Evolutionary conservation across 2,329 filamentous ascomycete species (phyloP).

Genomic region (Diaporthe ilicicola): DNA sequence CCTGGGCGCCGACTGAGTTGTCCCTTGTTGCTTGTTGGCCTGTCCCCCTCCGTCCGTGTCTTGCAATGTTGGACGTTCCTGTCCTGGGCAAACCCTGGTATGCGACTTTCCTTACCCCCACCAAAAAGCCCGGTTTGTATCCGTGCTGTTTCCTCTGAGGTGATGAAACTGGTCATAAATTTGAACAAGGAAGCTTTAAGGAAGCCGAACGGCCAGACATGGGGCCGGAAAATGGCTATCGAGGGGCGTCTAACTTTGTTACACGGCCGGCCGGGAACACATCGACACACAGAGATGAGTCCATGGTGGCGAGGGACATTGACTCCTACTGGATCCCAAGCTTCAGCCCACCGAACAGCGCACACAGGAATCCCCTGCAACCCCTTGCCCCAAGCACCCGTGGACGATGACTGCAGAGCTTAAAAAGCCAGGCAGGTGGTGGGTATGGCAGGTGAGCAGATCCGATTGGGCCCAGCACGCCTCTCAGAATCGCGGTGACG

Average conservation of each 20-base stretch:
- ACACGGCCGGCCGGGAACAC: neutral
- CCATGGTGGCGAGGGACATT: conserved; percentile 16
- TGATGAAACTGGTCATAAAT: neutral
- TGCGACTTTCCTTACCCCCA: neutral
- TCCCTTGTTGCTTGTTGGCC: neutral
- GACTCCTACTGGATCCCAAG: neutral
- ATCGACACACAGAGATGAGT: neutral
- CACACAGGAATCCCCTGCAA: neutral
- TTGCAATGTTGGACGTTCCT: neutral
- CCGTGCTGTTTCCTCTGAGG: neutral
- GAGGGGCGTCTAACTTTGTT: neutral
- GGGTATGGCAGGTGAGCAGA: neutral
- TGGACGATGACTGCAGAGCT: conserved; percentile 5
- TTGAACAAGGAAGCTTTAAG: no score
- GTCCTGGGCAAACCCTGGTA: no score
- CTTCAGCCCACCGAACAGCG: neutral
- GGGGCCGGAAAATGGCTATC: neutral
- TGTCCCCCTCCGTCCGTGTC: neutral
- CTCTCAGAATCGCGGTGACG: neutral
- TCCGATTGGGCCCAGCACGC: neutral
- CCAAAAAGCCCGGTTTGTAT: neutral
- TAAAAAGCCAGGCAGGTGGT: neutral
- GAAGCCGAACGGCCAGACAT: neutral
- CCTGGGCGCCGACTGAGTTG: neutral
- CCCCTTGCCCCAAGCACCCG: conserved; percentile 9